phyloP scores from a whole-genome alignment of 768 basidiomycete species.

The Lentinula boryana region DNA sequence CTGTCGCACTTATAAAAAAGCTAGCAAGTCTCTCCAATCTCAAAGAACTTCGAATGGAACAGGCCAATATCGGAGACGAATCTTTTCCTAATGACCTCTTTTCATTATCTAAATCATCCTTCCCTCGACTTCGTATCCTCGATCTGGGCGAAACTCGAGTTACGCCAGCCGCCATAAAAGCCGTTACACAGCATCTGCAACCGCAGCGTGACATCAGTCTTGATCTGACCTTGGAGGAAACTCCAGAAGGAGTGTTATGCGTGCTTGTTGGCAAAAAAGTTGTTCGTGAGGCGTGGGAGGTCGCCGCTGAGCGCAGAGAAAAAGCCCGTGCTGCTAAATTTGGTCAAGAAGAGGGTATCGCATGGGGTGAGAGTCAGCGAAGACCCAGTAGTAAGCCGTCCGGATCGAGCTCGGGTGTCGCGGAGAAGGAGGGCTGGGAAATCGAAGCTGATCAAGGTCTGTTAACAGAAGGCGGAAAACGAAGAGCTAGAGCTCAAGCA shows the following conservation, averaged over 20 bases:
- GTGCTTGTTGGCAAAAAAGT: constrained; percentile 67
- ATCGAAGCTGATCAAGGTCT: constrained; percentile 46
- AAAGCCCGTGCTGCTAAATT: constrained; percentile 33
- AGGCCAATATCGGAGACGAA: constrained; percentile 55
- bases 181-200: constrained; percentile 28
- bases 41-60: constrained; percentile 50
- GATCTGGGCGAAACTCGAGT: constrained; percentile 65
- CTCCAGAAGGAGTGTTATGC: constrained; percentile 43
- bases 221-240: constrained; percentile 48
- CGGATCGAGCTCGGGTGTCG: constrained; percentile 8
- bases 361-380: constrained; percentile 46
- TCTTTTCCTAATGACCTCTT: constrained; percentile 40
- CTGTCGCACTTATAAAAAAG: constrained; percentile 34
- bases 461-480: constrained; percentile 40
- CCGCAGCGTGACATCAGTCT: constrained; percentile 41
- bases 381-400: constrained; percentile 16
- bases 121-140: constrained; percentile 48
- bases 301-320: constrained; percentile 58
- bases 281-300: constrained; percentile 72
- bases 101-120: constrained; percentile 24
- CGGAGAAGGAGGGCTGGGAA: constrained; percentile 44
- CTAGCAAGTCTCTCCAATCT: constrained; percentile 45
- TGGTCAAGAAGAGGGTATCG: constrained; percentile 20
- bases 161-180: constrained; percentile 36
- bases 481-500: constrained; percentile 22